A percentile compares a stretch with the other conserved stretches of the same genome.
phyloP scores from a whole-genome alignment of 345 rosid species.

The Salix dunnii region DNA sequence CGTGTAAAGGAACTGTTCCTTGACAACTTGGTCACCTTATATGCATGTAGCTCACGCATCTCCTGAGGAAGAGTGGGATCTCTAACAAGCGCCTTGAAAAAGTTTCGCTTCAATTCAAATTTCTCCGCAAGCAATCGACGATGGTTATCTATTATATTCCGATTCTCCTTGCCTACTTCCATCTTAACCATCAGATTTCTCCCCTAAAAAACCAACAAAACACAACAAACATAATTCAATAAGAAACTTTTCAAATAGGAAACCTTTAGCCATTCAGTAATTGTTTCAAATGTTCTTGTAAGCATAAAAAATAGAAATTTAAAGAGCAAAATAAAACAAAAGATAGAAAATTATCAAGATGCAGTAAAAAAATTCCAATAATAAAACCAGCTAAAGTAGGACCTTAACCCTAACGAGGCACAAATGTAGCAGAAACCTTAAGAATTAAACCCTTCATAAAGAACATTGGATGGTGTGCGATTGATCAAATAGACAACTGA shows the following conservation, averaged over 20 bases:
- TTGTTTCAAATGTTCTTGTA: too few relatives aligned
- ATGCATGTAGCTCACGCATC: constrained; percentile 42
- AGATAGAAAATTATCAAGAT: neutral
- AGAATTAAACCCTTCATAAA: neutral
- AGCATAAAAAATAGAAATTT: neutral
- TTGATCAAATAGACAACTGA: too few relatives aligned
- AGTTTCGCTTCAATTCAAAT: constrained; percentile 51
- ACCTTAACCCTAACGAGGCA: neutral
- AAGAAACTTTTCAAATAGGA: neutral
- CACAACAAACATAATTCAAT: neutral
- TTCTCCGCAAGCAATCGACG: constrained; percentile 44
- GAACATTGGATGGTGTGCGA: too few relatives aligned
- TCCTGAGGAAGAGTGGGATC: constrained; percentile 53
- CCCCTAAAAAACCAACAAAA: neutral
- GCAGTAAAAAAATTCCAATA: neutral
- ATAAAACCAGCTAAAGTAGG: neutral
- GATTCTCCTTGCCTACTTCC: constrained; percentile 22
- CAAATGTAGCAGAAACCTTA: neutral
- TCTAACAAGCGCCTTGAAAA: constrained; percentile 46
- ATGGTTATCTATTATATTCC: constrained; percentile 43
- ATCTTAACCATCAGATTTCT: neutral
- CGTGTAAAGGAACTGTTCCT: constrained; percentile 60
- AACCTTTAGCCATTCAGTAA: neutral
- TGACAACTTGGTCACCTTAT: constrained; percentile 51
- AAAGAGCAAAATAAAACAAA: neutral